A percentile compares a stretch with the other conserved stretches of the same genome.
phyloP scores from a whole-genome alignment of 495 filamentous ascomycete genomes.

The Penicillium daleae region DNA sequence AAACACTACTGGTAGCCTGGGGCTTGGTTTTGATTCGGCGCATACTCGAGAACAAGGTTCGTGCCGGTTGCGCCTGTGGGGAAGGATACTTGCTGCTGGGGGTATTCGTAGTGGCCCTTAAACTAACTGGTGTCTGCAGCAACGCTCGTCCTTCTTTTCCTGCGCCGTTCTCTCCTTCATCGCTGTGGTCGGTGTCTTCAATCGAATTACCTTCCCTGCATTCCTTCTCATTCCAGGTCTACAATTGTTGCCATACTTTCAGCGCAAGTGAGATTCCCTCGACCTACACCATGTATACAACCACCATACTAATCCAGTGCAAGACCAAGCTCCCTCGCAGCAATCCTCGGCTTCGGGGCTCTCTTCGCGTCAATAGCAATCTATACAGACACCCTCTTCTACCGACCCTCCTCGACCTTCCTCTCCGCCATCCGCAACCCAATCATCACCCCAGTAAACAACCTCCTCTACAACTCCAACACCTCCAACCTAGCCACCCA shows the following conservation, averaged over 20 bases:
- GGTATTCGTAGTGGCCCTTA: not conserved
- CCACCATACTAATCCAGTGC: constrained; percentile 17
- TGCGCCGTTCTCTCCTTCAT: constrained; percentile 78
- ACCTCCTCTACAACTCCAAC: constrained; percentile 82
- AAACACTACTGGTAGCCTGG: constrained; percentile 91
- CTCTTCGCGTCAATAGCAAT: constrained; percentile 73
- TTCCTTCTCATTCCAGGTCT: constrained; percentile 82
- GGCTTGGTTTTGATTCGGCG: constrained; percentile 86
- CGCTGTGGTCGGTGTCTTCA: constrained; percentile 85
- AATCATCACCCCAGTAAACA: constrained; percentile 88
- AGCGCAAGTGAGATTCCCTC: constrained; percentile 65
- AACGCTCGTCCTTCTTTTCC: constrained; percentile 73
- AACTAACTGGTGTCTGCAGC: constrained; percentile 44
- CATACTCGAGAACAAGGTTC: constrained; percentile 76
- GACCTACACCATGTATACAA: not conserved
- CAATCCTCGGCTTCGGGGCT: constrained; percentile 61
- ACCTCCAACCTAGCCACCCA: constrained; percentile 81
- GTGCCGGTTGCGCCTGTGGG: constrained; percentile 18
- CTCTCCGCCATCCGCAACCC: constrained; percentile 60
- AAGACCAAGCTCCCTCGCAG: constrained; percentile 71
- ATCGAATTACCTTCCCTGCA: constrained; percentile 94
- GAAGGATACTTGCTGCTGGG: not conserved
- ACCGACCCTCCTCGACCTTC: constrained; percentile 59
- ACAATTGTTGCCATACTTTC: constrained; percentile 81
- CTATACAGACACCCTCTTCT: constrained; percentile 81